phyloP scores from a whole-genome alignment of 2,329 filamentous ascomycete species.

The Mycosphaerella arachidis region DNA sequence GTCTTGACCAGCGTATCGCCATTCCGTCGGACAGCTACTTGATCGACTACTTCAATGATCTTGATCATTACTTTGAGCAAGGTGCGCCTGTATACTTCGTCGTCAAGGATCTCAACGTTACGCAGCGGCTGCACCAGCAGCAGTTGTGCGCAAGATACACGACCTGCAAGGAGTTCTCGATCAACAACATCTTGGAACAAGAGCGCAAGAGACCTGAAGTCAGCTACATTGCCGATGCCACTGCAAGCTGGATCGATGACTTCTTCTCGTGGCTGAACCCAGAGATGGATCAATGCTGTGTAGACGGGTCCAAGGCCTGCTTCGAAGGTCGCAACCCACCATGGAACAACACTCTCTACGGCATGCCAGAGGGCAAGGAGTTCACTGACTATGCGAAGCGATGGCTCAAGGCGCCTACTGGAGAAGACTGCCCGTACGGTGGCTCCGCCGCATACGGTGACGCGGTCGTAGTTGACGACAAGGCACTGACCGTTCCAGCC shows the following conservation, averaged over 20 bases:
- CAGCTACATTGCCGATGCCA: slow-evolving; percentile 81
- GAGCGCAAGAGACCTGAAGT: slow-evolving; percentile 85
- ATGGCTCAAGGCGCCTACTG: slow-evolving; percentile 77
- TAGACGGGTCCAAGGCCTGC: slow-evolving; percentile 60
- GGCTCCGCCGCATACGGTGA: slow-evolving; percentile 83
- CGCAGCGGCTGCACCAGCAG: slow-evolving; percentile 69
- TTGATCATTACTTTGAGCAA: slow-evolving; percentile 85
- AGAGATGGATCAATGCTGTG: slow-evolving; percentile 66
- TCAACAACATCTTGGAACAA: slow-evolving; percentile 87
- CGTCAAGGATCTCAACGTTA: slow-evolving; percentile 73
- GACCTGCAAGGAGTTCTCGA: slow-evolving; percentile 75
- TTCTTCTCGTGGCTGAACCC: slow-evolving; percentile 97
- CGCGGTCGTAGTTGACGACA: slow-evolving; percentile 71
- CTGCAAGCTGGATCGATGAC: slow-evolving; percentile 95
- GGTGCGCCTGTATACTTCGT: slow-evolving; percentile 97
- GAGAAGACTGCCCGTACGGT: slow-evolving; percentile 78
- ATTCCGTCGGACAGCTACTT: slow-evolving; percentile 92
- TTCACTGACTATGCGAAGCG: slow-evolving; percentile 81
- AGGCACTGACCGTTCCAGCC: slow-evolving; percentile 65
- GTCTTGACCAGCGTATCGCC: slow-evolving; percentile 89
- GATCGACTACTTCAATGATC: slow-evolving; percentile 92
- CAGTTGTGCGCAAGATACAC: slow-evolving; percentile 88
- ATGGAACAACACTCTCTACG: slow-evolving; percentile 84
- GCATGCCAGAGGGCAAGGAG: slow-evolving; percentile 91
- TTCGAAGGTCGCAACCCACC: slow-evolving; percentile 71